A percentile compares a stretch with the other conserved stretches of the same genome.
Conservation (phyloP, 805 yeast genomes). For the Diddensiella transvaalensis region DNA sequence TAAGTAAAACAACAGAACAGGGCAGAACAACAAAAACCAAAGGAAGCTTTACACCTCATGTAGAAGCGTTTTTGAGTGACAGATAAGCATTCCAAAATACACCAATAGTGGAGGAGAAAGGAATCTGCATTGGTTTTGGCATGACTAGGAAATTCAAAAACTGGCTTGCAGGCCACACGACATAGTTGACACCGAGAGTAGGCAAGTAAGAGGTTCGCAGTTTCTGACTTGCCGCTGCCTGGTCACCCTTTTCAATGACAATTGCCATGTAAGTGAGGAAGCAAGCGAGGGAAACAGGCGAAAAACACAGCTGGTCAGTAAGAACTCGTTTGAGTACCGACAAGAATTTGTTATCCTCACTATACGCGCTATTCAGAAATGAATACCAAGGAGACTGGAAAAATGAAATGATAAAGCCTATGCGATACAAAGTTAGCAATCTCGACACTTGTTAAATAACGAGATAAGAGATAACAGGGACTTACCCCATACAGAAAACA, state of each 20-base stretch:
- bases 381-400: constrained; percentile 87
- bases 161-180: constrained; percentile 90
- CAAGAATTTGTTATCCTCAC: constrained; percentile 67
- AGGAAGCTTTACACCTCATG: too few species aligned
- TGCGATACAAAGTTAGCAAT: constrained; percentile 18
- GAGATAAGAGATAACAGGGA: constrained; percentile 5
- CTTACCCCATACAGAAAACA: constrained; percentile 75
- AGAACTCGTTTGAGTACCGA: constrained; percentile 82
- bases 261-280: constrained; percentile 84
- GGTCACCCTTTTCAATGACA: constrained; percentile 70
- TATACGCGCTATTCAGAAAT: constrained; percentile 70
- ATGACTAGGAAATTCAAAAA: constrained; percentile 67
- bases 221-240: constrained; percentile 60
- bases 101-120: constrained; percentile 82
- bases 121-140: constrained; percentile 83
- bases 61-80: constrained; percentile 32
- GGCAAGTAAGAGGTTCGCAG: constrained; percentile 54
- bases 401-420: constrained; percentile 67
- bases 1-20: too few species aligned
- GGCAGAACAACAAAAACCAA: too few species aligned
- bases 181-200: constrained; percentile 73
- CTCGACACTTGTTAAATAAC: constrained; percentile 3
- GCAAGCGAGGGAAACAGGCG: constrained; percentile 76
- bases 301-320: constrained; percentile 84
- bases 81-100: constrained; percentile 93